These are phyloP conservation scores for Metarhizium guizhouense DNA, from an alignment of 2,329 filamentous ascomycete genomes.

Conservation along the genomic window DNA sequence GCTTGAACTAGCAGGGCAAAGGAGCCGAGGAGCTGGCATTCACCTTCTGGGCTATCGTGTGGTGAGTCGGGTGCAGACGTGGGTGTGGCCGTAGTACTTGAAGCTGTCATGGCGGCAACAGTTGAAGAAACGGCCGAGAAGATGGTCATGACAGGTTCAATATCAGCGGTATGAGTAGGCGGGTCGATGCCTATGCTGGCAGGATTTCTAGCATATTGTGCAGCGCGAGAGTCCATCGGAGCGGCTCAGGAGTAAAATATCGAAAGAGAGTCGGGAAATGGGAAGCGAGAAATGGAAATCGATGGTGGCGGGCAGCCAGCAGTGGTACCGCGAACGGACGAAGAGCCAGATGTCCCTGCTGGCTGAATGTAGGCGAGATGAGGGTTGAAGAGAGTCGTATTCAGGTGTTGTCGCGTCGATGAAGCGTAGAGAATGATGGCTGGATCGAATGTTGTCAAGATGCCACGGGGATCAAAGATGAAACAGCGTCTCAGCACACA, in stretches of 20 bases:
- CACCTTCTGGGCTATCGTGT: slow-evolving; percentile 48
- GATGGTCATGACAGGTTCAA: slow-evolving; percentile 7
- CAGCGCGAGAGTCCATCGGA: not conserved
- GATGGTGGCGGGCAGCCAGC: no score
- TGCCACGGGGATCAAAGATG: not conserved
- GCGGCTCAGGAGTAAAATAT: no score
- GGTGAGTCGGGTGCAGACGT: slow-evolving; percentile 13
- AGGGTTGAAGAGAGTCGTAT: not conserved
- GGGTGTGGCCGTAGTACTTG: slow-evolving; percentile 19
- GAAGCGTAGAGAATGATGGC: not conserved
- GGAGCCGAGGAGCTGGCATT: slow-evolving; percentile 80
- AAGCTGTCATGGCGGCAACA: slow-evolving; percentile 16
- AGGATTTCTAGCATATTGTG: not conserved
- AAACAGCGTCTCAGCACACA: not conserved
- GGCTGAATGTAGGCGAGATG: not conserved
- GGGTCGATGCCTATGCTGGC: slow-evolving; percentile 9
- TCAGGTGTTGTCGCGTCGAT: not conserved
- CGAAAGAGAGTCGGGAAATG: no score
- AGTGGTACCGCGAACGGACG: not conserved
- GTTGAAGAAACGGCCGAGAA: slow-evolving; percentile 8
- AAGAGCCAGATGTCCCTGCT: not conserved
- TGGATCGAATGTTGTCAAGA: not conserved
- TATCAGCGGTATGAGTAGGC: slow-evolving; percentile 6
- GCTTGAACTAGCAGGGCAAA: slow-evolving; percentile 89
- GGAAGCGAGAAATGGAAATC: no score